Base-by-base conservation (phyloP, 2,329 filamentous ascomycete species). In the Dothideomycetes sp. region DNA sequence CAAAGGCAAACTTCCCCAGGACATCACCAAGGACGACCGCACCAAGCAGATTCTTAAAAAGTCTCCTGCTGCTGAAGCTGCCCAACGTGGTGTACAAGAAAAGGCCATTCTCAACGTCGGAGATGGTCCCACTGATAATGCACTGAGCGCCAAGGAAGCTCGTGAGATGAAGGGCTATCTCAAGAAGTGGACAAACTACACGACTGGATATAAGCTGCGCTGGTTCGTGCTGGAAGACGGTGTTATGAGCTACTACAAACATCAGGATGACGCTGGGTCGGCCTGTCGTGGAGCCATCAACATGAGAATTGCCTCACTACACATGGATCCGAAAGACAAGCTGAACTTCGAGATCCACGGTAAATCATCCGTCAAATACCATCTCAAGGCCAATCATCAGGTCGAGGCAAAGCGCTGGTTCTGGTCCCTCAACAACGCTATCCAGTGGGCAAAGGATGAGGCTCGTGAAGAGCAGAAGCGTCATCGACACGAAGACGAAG, bases 131-230 rank as follows among this genome's bases (percentile, higher is more conserved):
- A 62, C 61, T 1, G 75, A 78, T 25, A 61, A 61, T 34, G 67
- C 70, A 12, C 62, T 76, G 44, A 83, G 82, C 18, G 82, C 83
- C 12, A 87, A 89, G 50, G 91, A 98, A 56, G 83, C 84, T 13
- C 76, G 88, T 33, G 89, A 96, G 63, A 96, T 98, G 84, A 95
- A 94, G 66, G 91, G 91, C 5, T 98, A 96, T 60, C 70, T 98
- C 43, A 96, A 95, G 66, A 98, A 98, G 62, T 98, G 91, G 91
- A 98, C 91, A 33, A 98, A 98, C 60, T 98, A 98, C 60, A 88
- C 89, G 16, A 88, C 84, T 57, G 91, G 91, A 7, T 98, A 95
- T 66, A 94, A 98, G 65, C 63, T 98, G 48, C 75, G 91, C 45
- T 98, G 89, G 88, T 98, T 98, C 58, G 91, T 96, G 11, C 75